Evolutionary conservation across 176 grass and related monocot genomes (phyloP).

Genomic region (Saccharum officinarum): DNA sequence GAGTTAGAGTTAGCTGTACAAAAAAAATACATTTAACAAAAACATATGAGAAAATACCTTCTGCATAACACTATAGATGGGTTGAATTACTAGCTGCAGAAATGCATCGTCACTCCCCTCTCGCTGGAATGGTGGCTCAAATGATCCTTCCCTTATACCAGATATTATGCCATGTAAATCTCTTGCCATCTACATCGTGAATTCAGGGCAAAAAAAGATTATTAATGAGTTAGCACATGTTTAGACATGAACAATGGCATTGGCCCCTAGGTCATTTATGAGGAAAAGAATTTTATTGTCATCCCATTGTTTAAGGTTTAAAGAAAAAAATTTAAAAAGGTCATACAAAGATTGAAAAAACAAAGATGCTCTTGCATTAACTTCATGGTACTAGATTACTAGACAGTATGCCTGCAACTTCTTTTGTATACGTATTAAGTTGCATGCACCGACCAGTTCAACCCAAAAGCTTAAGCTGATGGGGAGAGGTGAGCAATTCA

Average conservation of each 20-base stretch:
- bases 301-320: not conserved
- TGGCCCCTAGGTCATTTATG: not conserved
- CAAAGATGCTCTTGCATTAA: not conserved
- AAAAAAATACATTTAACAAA: not conserved
- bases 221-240: conserved; percentile 6
- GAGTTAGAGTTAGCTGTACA: not conserved
- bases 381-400: not conserved
- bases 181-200: conserved; percentile 67
- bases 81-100: conserved; percentile 64
- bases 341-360: not conserved
- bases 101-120: conserved; percentile 64
- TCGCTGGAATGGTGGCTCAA: conserved; percentile 38
- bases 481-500: too few species aligned
- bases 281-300: not conserved
- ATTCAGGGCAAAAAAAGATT: conserved; percentile 20
- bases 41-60: conserved; percentile 60
- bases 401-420: not conserved
- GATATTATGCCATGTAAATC: conserved; percentile 63
- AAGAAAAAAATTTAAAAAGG: not conserved
- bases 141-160: not conserved
- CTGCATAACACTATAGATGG: conserved; percentile 65
- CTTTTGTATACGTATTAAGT: not conserved
- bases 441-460: too few species aligned
- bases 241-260: not conserved
- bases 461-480: too few species aligned